Evolutionary conservation across 495 filamentous ascomycete species (phyloP), one percentile per base, ranked within the genome.

Genomic region (Sphaerosporella brunnea): DNA sequence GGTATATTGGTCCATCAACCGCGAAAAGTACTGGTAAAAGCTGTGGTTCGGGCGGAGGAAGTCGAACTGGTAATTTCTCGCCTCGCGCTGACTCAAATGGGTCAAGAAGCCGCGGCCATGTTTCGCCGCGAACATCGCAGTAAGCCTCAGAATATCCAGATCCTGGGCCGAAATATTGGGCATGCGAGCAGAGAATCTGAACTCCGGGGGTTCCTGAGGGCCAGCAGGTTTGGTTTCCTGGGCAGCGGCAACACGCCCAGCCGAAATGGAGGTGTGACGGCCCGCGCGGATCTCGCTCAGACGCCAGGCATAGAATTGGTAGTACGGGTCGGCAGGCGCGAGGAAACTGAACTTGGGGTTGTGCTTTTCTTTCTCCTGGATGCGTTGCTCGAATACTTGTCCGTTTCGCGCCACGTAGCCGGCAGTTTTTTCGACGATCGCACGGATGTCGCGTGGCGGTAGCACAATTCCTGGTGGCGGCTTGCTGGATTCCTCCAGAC

Each of bases 151-250:
- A 47, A 96, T 79, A 50, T 96, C 92, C 51, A 96, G 69, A 73
- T 97, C 90, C 65, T 90, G 79, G 51, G 92, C 84, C 66, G 75
- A 87, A 66, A 96, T 94, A 56, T 82, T 93, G 51, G 90, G 90
- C 86, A 96, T 95, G 59, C 87, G 79, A 49, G 90, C 88, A 41
- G 83, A 93, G 67, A 96, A 97, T 54, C 83, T 73, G 60, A 93
- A 96, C 55, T 85, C 76, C 25, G 84, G 73, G n/a, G 90, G 92
- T 58, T 85, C 77, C 20, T 74, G 72, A 13, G 90, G 92, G 37
- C 88, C 90, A 66, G 79, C 73, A 38, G 82, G 79, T 60, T 80
- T 79, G 1, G 60, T 57, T 3, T 64, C 67, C 16, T 72, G 65
- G 21, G 73, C 77, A 19, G 64, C 67, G 20, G 32, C 39, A 21